These are phyloP conservation scores for Naganishia vishniacii DNA, from an alignment of 768 basidiomycete genomes.

Conservation along the genomic window DNA sequence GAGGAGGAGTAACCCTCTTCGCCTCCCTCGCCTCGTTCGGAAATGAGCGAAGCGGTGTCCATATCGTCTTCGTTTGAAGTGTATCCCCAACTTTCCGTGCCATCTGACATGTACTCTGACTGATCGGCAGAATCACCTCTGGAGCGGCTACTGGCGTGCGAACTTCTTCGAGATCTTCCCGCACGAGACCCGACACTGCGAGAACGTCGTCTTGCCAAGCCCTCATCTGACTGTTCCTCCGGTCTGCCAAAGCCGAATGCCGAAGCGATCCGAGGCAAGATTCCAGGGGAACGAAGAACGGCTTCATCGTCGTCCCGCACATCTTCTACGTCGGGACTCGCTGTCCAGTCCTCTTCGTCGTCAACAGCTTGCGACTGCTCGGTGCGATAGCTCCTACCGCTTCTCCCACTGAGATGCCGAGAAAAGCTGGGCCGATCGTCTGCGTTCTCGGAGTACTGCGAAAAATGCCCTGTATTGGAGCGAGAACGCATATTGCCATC, in stretches of 20 bases:
- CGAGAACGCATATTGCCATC: conserved; percentile 16
- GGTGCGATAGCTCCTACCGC: conserved; percentile 12
- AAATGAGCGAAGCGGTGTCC: conserved; percentile 35
- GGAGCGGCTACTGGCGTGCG: conserved; percentile 32
- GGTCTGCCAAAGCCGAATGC: conserved; percentile 41
- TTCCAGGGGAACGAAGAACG: conserved; percentile 25
- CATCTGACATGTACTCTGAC: conserved; percentile 34
- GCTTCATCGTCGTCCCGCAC: conserved; percentile 40
- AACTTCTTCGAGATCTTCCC: conserved; percentile 23
- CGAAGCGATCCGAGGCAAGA: conserved; percentile 30
- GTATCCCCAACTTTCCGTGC: conserved; percentile 46
- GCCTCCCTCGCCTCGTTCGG: conserved; percentile 35
- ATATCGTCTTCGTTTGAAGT: conserved; percentile 41
- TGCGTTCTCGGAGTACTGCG: conserved; percentile 12
- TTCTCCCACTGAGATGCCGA: conserved; percentile 13
- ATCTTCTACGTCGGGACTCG: conserved; percentile 35
- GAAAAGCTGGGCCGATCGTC: conserved; percentile 10
- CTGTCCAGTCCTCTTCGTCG: conserved; percentile 38
- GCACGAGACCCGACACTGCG: conserved; percentile 28
- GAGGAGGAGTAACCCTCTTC: conserved; percentile 47
- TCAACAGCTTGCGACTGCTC: conserved; percentile 17
- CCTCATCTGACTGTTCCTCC: conserved; percentile 35
- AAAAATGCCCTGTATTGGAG: conserved; percentile 19
- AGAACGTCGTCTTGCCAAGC: conserved; percentile 30
- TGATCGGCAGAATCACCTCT: conserved; percentile 30